Percentiles rank a stretch among this genome's conserved stretches.
Evolutionary conservation across 495 filamentous ascomycete species (phyloP).

Genomic region (Pseudevernia furfuracea): DNA sequence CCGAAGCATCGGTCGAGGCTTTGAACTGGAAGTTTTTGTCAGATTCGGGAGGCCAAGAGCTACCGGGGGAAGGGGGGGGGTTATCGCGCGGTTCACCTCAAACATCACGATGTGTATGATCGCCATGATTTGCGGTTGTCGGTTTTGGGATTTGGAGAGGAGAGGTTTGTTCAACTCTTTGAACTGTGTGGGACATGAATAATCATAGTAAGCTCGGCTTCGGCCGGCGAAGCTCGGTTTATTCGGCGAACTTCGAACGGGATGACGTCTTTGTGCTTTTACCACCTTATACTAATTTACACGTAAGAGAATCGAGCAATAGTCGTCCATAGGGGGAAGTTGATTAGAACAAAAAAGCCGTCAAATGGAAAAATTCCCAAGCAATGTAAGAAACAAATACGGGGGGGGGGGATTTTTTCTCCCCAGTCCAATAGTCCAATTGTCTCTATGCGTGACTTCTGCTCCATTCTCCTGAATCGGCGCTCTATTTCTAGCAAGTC

Average conservation of each 20-base stretch:
- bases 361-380: too few species aligned
- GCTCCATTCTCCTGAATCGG: neutral
- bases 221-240: neutral
- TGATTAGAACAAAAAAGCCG: too few species aligned
- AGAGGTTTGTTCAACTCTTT: too few species aligned
- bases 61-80: neutral
- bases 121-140: slow-evolving; percentile 7
- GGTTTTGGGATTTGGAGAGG: neutral
- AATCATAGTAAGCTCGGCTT: too few species aligned
- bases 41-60: neutral
- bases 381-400: too few species aligned
- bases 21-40: slow-evolving; percentile 13
- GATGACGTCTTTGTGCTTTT: neutral
- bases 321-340: too few species aligned
- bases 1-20: neutral
- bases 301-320: too few species aligned
- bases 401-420: too few species aligned
- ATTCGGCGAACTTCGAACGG: neutral
- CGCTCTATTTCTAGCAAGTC: neutral
- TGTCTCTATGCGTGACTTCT: too few species aligned
- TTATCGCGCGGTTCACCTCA: slow-evolving; percentile 1
- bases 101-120: slow-evolving; percentile 21
- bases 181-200: too few species aligned
- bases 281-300: too few species aligned
- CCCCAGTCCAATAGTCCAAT: too few species aligned